Conservation (phyloP, 495 filamentous ascomycete species). For the Neurospora sp. region DNA sequence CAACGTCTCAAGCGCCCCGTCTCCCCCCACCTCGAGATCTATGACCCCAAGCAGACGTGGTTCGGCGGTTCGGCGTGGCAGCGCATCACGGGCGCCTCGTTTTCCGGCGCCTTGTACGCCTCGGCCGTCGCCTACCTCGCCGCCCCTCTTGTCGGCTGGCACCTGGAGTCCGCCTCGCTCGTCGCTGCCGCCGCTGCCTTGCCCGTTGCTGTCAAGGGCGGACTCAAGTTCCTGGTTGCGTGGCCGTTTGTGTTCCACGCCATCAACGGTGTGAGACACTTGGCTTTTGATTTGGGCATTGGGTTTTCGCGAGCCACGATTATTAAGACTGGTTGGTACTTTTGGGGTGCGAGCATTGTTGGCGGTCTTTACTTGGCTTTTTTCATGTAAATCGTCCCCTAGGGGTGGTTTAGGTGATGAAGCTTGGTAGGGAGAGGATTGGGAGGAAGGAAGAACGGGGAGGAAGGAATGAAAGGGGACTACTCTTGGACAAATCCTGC, state of each 20-base stretch:
- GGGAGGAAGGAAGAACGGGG: not conserved
- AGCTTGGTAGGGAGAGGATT: no score
- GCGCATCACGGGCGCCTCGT: constrained; percentile 67
- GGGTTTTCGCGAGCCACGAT: constrained; percentile 62
- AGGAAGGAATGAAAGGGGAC: not conserved
- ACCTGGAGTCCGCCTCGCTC: constrained; percentile 71
- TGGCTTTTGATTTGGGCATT: constrained; percentile 71
- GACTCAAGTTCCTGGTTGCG: constrained; percentile 62
- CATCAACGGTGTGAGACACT: constrained; percentile 82
- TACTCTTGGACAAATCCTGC: not conserved
- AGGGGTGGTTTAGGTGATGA: not conserved
- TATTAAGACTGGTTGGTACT: constrained; percentile 61
- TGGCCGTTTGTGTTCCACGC: constrained; percentile 82
- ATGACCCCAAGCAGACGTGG: constrained; percentile 84
- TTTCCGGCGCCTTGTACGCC: constrained; percentile 71
- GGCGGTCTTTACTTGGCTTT: constrained; percentile 50
- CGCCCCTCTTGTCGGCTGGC: constrained; percentile 70
- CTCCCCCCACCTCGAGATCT: constrained; percentile 81
- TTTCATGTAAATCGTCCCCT: constrained; percentile 19
- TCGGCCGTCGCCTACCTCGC: constrained; percentile 78
- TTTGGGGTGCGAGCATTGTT: constrained; percentile 57
- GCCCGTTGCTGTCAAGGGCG: constrained; percentile 56
- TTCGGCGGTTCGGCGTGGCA: constrained; percentile 55
- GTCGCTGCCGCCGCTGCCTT: constrained; percentile 68
- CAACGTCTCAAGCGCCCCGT: constrained; percentile 83